Base-by-base conservation (phyloP, 257 asterid genomes). In the Nicotiana benthamiana region DNA sequence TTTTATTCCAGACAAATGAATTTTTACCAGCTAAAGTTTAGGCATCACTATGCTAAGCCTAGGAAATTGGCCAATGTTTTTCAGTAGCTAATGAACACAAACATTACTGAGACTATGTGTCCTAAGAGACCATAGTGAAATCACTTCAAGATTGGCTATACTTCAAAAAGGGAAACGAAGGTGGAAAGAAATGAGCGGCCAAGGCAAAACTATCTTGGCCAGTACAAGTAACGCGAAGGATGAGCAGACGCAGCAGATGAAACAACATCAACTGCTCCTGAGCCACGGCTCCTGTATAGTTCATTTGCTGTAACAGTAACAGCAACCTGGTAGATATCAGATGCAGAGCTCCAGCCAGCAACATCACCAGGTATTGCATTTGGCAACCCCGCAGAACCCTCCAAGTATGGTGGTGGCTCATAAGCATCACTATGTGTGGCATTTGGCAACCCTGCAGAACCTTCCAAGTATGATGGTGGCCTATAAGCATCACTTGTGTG, bases 311-410 rank as follows among this genome's bases (percentile, higher is more conserved):
- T 20, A 7, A 79, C 86, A 18, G 89, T 27, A 87, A 91, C 98
- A 17, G 90, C 95, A 89, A 90, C 89, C 80, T 89, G 97, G 82
- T 94, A 92, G 22, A 90, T 87, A 86, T 92, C 90, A 83, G 92
- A 80, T 8, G 85, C 81, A 18, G 90, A 70, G 63, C 83, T 86
- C 82, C 84, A 85, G 79, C 80, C 82, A 32, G 85, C 84, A 68
- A 17, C 77, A 48, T 89, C 90, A 81, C 65, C 79, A 0, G 89
- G 6, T 43, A 70, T 24, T 20, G 26, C 10, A 20, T 56, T 6
- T 56, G 62, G 24, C 62, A 56, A 56, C 26, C 62, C 61, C 22
- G 2, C 18, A 17, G 11, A 54, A 18, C 20, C 20, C 18, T 54
- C 61, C 61, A 54, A 54, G 61, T 54, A 54, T 54, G 61, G 22